A percentile compares a stretch with the other conserved stretches of the same genome.
Conservation (phyloP, 306 rosid species). For the Glycine tomentella region DNA sequence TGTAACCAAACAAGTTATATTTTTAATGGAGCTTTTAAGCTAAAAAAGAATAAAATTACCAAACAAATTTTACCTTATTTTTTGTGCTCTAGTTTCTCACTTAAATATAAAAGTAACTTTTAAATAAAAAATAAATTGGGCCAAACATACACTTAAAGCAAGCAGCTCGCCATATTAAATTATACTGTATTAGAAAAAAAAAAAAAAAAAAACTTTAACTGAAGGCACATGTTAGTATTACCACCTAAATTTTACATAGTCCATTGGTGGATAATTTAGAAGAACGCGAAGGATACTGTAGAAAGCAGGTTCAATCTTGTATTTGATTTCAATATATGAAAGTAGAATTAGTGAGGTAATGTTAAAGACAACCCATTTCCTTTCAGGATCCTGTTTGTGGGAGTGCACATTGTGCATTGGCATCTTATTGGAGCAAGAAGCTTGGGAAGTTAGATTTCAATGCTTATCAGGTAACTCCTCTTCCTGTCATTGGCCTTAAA, state of each 20-base stretch:
- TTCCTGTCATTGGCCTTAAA: not conserved
- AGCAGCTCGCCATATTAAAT: too few relatives aligned
- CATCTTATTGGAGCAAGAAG: conserved; percentile 7
- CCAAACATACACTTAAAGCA: too few relatives aligned
- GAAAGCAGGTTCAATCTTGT: not conserved
- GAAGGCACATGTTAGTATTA: too few relatives aligned
- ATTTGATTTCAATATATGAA: not conserved
- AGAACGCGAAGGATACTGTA: not conserved
- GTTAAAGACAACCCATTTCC: not conserved
- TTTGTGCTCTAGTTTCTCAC: too few relatives aligned
- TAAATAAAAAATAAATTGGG: too few relatives aligned
- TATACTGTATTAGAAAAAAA: too few relatives aligned
- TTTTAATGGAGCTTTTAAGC: too few relatives aligned
- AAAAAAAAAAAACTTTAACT: too few relatives aligned
- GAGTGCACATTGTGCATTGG: conserved; percentile 20
- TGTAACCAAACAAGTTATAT: too few relatives aligned
- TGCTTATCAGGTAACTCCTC: conserved; percentile 9
- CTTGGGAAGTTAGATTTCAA: not conserved
- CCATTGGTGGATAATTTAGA: not conserved
- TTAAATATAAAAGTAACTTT: too few relatives aligned
- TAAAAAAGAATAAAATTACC: too few relatives aligned
- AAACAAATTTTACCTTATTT: too few relatives aligned
- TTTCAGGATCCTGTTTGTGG: conserved; percentile 27
- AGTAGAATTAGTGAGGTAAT: not conserved
- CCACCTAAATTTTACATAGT: not conserved